Conservation (phyloP, 495 filamentous ascomycete species). For the Poronia punctata region DNA sequence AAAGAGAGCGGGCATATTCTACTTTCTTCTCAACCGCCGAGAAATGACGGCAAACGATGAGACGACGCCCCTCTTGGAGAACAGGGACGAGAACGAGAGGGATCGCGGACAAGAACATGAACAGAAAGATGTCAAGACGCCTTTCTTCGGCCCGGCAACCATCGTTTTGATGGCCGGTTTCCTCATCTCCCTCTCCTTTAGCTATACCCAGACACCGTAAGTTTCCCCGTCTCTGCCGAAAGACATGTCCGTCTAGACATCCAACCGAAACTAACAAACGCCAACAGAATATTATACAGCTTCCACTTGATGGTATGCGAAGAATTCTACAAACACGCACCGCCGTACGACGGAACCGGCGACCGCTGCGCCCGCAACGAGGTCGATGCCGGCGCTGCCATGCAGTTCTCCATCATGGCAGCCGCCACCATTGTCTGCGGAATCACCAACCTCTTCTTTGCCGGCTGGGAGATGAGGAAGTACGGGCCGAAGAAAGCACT, state of each 20-base stretch:
- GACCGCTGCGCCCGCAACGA: slow-evolving; percentile 38
- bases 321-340: slow-evolving; percentile 39
- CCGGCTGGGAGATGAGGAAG: slow-evolving; percentile 47
- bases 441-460: slow-evolving; percentile 46
- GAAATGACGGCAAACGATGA: slow-evolving; percentile 9
- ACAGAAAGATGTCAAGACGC: not conserved
- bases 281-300: slow-evolving; percentile 40
- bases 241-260: not conserved
- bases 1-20: too few relatives aligned
- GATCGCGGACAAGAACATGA: not conserved
- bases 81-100: not conserved
- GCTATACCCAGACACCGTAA: slow-evolving; percentile 48
- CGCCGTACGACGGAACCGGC: slow-evolving; percentile 23
- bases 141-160: slow-evolving; percentile 1
- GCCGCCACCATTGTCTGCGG: slow-evolving; percentile 38
- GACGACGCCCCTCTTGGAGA: slow-evolving; percentile 7
- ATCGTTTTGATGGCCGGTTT: slow-evolving; percentile 38
- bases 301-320: slow-evolving; percentile 50
- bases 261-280: not conserved
- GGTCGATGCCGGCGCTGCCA: slow-evolving; percentile 44
- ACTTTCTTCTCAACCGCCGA: not conserved
- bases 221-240: slow-evolving; percentile 5
- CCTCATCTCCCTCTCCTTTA: slow-evolving; percentile 48
- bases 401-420: slow-evolving; percentile 39
- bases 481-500: slow-evolving; percentile 44